Conservation (phyloP, 768 basidiomycete genomes). For the Holtermanniella nyarrowii region DNA sequence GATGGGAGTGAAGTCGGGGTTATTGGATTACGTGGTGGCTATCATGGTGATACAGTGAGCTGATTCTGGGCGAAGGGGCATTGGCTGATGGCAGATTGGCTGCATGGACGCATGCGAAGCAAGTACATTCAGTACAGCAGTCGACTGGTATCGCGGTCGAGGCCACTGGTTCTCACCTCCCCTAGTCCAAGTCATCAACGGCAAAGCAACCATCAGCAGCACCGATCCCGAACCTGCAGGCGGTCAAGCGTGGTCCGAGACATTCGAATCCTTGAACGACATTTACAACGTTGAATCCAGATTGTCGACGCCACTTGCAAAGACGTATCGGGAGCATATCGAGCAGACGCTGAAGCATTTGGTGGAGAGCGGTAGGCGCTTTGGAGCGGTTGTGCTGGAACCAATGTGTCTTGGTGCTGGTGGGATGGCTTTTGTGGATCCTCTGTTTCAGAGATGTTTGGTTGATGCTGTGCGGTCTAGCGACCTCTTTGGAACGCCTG, state of each 20-base stretch:
- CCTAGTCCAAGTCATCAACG: constrained; percentile 57
- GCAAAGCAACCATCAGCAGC: constrained; percentile 40
- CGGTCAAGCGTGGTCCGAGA: constrained; percentile 15
- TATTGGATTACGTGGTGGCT: constrained; percentile 79
- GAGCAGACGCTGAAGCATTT: constrained; percentile 48
- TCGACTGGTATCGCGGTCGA: constrained; percentile 64
- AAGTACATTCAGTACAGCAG: constrained; percentile 65
- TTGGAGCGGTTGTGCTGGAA: constrained; percentile 70
- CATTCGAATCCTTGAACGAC: constrained; percentile 48
- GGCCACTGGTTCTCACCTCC: constrained; percentile 93
- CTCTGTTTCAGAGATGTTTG: constrained; percentile 82
- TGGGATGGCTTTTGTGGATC: constrained; percentile 95
- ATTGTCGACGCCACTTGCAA: constrained; percentile 53
- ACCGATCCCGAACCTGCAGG: constrained; percentile 23
- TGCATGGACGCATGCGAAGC: constrained; percentile 88
- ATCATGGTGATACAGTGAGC: constrained; percentile 78
- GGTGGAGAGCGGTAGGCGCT: constrained; percentile 36
- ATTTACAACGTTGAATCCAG: constrained; percentile 64
- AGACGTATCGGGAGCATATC: constrained; percentile 55
- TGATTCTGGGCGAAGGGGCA: background rate
- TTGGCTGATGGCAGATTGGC: constrained; percentile 49
- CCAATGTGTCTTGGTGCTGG: constrained; percentile 90
- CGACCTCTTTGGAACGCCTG: constrained; percentile 35
- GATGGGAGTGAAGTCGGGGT: constrained; percentile 53
- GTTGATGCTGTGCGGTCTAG: constrained; percentile 63